A percentile compares a stretch with the other conserved stretches of the same genome.
These are phyloP conservation scores for Nowakowskiella sp. DNA, from an alignment of 192 early-diverging fungal species.

Conservation along the genomic window DNA sequence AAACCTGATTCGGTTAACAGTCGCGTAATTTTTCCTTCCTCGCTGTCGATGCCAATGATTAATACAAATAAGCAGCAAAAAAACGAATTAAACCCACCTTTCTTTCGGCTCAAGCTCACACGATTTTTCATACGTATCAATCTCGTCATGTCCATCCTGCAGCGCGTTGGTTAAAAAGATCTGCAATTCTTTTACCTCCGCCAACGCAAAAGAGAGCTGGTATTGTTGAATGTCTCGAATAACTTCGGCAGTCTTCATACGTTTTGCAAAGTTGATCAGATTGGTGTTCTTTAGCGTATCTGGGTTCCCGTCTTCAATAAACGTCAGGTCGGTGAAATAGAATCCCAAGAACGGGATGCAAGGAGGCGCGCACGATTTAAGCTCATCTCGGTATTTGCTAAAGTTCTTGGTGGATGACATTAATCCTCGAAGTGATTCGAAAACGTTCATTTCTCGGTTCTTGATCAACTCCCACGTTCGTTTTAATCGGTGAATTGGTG, in stretches of 20 bases:
- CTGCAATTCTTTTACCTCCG: slow-evolving; percentile 26
- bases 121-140: slow-evolving; percentile 20
- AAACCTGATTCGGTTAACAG: slow-evolving; percentile 30
- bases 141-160: slow-evolving; percentile 19
- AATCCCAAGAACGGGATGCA: slow-evolving; percentile 67
- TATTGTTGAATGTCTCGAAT: slow-evolving; percentile 70
- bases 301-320: slow-evolving; percentile 46
- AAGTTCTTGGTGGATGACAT: slow-evolving; percentile 81
- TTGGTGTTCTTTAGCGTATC: slow-evolving; percentile 22
- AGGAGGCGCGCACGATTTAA: slow-evolving; percentile 65
- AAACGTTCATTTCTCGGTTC: not conserved
- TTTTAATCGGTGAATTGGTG: slow-evolving; percentile 67
- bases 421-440: slow-evolving; percentile 59
- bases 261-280: slow-evolving; percentile 80
- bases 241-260: slow-evolving; percentile 48
- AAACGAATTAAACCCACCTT: no score
- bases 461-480: slow-evolving; percentile 69
- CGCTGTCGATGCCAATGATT: no score
- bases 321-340: slow-evolving; percentile 44
- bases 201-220: slow-evolving; percentile 57
- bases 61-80: not conserved
- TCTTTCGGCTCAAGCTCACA: slow-evolving; percentile 28
- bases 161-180: slow-evolving; percentile 19
- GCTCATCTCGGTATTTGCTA: slow-evolving; percentile 67
- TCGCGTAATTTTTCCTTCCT: slow-evolving; percentile 37